Evolutionary conservation across 164 flowering plant species (phyloP), one percentile per base, ranked within the genome.

Genomic region (Santalum album): DNA sequence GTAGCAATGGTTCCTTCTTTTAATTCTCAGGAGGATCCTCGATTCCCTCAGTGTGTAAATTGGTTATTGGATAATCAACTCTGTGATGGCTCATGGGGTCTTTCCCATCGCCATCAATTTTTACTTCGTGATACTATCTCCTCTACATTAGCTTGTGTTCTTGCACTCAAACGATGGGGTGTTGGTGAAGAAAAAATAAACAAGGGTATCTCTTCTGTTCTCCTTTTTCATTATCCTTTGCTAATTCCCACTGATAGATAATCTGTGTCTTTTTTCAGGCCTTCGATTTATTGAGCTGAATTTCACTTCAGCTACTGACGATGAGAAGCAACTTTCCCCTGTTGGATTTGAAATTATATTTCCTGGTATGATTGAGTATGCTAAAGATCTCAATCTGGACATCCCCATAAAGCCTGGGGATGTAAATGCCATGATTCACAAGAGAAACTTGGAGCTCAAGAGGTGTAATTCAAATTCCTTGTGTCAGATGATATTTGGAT

Each of bases 1-100:
- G 92, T 92, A 15, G 95, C 96, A 43, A 92, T 92, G 98, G 79
- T 87, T 51, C 86, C 95, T 58, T 77, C 86, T 56, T 81, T 75
- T 20, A 53, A 52, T 60, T 73, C 79, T 27, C 62, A 65, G 16
- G 47, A 62, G 20, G 19, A 25, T 14, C 95, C 98, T 15, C 69
- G 66, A 63, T 91, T 88, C 65, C 96, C 98, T 15, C 35, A 70
- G 57, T 84, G 89, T 55, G 16, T 86, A 27, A 59, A 71, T 18
- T 88, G 96, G 98, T 56, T 91, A 50, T 38, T 84, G 59, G 75
- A 80, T 23, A 86, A 86, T 69, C 98, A 91, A 66, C 75, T 72
- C 25, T 21, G 27, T 32, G 82, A 91, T 71, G 98, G 98, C 23
- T 91, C 98, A 17, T 89, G 96, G 96, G 81, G 79, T 58, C 71